Evolutionary conservation across 768 basidiomycete species (phyloP), one percentile per base, ranked within the genome.

Genomic region (Macrolepiota albuminosa): DNA sequence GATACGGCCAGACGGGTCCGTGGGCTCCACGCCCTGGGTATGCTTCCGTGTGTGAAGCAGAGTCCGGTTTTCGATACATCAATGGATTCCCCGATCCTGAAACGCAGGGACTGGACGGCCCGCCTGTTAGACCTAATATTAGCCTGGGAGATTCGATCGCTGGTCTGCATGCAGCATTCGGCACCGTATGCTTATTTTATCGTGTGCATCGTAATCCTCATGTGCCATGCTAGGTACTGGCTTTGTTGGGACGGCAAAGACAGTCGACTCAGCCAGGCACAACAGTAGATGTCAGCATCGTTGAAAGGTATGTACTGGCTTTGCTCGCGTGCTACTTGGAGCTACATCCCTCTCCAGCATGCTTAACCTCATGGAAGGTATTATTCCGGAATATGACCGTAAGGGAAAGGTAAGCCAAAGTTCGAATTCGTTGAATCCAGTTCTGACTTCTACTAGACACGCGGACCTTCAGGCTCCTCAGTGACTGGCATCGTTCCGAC

Each of bases 321-420:
- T 33, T 29, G 9, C 40, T 47, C 9, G 9, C 14, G 13, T 6
- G 9, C 31, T 7, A 29, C 24, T 39, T 1, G 8, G 36, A 26
- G 2, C 56, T 26, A 58, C 37, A 26, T 6, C 2, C 53, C 36
- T 48, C 29, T 39, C 10, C 58, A 89, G 87, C 65, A 88, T 89
- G 87, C 71, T 89, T 4, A 89, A 88, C 66, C 71, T 88, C 51
- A 89, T 88, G 88, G 88, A 89, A 65, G 87, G 88, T 2, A 83
- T 89, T 60, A 84, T 88, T 51, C 88, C 88, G 11, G 88, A 87
- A 70, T 88, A 86, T 58, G 86, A 88, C 67, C 83, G 87, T 56
- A 88, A 86, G 68, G 81, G 81, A 58, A 86, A 85, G 72, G 86
- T 85, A 63, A 46, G 68, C 34, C 42, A 29, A 21, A 26, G 13